These are phyloP conservation scores for Pythium periplocum DNA, from an alignment of 352 stramenopile genomes.

Conservation along the genomic window DNA sequence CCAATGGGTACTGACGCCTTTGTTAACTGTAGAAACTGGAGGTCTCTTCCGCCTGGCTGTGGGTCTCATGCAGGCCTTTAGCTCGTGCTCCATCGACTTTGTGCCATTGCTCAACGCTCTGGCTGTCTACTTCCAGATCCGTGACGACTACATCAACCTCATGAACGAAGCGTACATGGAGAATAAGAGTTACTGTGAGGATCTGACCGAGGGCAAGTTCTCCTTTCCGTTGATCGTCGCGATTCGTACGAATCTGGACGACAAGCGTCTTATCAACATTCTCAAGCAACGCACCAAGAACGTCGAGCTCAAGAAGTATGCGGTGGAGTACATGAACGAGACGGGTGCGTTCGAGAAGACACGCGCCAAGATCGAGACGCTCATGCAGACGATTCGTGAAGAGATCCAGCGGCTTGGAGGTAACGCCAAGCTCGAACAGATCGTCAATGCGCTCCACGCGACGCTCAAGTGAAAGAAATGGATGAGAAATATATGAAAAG, in stretches of 20 bases:
- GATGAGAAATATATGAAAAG: constrained; percentile 4
- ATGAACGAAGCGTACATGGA: constrained; percentile 95
- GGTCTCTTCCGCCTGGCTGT: constrained; percentile 96
- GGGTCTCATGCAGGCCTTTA: constrained; percentile 92
- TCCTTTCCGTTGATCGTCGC: constrained; percentile 87
- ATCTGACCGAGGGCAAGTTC: constrained; percentile 98
- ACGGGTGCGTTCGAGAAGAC: constrained; percentile 52
- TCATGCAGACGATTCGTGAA: constrained; percentile 36
- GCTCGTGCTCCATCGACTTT: constrained; percentile 66
- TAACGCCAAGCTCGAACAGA: constrained; percentile 50
- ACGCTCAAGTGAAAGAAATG: constrained; percentile 33
- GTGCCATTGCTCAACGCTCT: constrained; percentile 90
- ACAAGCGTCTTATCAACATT: constrained; percentile 92
- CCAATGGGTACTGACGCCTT: not conserved
- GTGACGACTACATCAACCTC: constrained; percentile 97
- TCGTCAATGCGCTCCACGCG: constrained; percentile 46
- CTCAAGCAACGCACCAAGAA: constrained; percentile 96
- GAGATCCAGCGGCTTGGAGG: constrained; percentile 48
- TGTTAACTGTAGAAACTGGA: constrained; percentile 78
- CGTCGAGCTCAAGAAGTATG: constrained; percentile 94
- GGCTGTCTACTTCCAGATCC: constrained; percentile 97
- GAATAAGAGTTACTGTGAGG: constrained; percentile 97
- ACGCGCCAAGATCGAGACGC: constrained; percentile 49
- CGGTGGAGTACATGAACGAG: constrained; percentile 79
- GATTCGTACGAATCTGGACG: constrained; percentile 58